Base-by-base conservation (phyloP, 495 filamentous ascomycete species). In the Aspergillus baeticus region DNA sequence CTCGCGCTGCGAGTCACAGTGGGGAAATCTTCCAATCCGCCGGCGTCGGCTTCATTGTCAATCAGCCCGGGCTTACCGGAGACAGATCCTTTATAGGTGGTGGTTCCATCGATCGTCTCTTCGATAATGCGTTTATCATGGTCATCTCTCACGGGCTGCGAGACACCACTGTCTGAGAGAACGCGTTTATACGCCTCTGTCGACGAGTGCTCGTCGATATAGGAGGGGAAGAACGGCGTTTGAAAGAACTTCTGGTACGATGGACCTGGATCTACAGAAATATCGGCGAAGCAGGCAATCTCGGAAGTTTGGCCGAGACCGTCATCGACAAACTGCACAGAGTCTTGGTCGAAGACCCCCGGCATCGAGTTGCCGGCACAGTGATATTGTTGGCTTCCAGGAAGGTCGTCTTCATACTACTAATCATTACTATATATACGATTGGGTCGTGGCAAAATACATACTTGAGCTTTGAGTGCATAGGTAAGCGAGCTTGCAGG, bases 201-300 rank as follows among this genome's bases (percentile, higher is more conserved):
- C 0, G 55, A 57, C 18, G 46, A 44, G 14, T 57, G 55, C 20
- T 57, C 55, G 8, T 50, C 20, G 20, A 57, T 57, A 18, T 44
- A 45, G 18, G 55, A 57, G 3, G 55, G 55, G 46, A 57, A 57
- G 29, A 57, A 57, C 55, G 45, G 46, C 37, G 43, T 26, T 20
- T 57, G 46, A 13, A 57, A 57, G 55, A 57, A 57, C 29, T 51
- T 57, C 38, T 57, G 55, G 11, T 57, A 57, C 6, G 18, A 17
- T 1, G 55, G 55, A n/a, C 34, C 55, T 1, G 55, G 55, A 11
- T 57, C 55, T 6, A 57, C 43, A 10, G 37, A 51, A 29, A 57
- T 23, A 26, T 57, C 55, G 5, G 55, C 55, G 26, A 26, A 57
- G 46, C 55, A 57, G 38, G 55, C 55, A 36, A 57, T 57, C 15